Evolutionary conservation across 139 green algal species (phyloP).

Genomic region (Coelastrella sp.): DNA sequence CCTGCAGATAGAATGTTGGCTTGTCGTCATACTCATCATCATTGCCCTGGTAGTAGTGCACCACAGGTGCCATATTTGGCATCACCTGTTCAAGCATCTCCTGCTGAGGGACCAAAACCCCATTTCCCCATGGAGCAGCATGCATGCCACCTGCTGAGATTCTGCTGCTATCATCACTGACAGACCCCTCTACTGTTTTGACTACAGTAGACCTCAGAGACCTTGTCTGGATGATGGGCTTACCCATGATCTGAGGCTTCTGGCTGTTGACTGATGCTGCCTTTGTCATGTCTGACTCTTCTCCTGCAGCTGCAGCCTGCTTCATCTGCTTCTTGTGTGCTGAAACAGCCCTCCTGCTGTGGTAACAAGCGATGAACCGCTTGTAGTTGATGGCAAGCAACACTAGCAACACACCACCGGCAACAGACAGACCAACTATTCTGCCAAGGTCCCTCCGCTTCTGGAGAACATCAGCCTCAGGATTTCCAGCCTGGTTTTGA

Average conservation of each 20-base stretch:
- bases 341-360: not conserved
- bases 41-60: not conserved
- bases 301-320: not conserved
- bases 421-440: not conserved
- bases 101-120: not conserved
- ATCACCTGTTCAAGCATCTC: not conserved
- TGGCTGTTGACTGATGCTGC: not conserved
- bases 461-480: not conserved
- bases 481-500: not conserved
- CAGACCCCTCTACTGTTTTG: not conserved
- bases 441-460: not conserved
- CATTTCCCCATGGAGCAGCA: not conserved
- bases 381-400: conserved; percentile 10
- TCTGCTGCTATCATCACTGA: not conserved
- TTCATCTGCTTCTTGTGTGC: not conserved
- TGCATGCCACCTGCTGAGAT: not conserved
- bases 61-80: not conserved
- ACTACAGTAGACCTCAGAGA: not conserved
- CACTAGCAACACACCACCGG: conserved; percentile 1
- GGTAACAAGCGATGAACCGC: not conserved
- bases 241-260: not conserved
- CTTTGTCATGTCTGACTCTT: not conserved
- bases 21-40: not conserved
- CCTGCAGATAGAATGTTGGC: not conserved
- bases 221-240: not conserved